Percentiles rank a stretch among this genome's conserved stretches.
Conservation (phyloP, 805 yeast genomes). For the Hermanozyma aechmeae region DNA sequence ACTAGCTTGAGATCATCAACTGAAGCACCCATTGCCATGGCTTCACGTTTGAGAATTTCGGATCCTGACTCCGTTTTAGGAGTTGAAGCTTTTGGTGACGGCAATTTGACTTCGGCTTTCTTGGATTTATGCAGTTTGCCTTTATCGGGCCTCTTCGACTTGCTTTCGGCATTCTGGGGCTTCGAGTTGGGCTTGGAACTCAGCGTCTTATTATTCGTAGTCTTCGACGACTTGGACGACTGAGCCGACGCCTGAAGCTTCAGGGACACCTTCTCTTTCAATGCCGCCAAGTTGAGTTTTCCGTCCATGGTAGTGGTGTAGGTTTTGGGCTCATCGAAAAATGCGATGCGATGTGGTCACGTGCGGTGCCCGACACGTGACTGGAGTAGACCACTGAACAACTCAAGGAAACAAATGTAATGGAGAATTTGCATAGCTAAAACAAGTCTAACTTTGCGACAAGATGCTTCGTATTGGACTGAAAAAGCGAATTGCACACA, state of each 20-base stretch:
- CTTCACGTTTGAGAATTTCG: constrained; percentile 58
- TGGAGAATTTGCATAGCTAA: too few species aligned
- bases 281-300: constrained; percentile 41
- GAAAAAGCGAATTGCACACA: too few species aligned
- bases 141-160: background rate
- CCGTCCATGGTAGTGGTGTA: constrained; percentile 27
- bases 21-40: constrained; percentile 75
- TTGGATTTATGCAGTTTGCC: constrained; percentile 1
- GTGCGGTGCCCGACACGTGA: background rate
- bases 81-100: background rate
- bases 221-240: too few species aligned
- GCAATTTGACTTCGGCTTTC: constrained; percentile 1
- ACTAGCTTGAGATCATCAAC: constrained; percentile 70
- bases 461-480: too few species aligned
- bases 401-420: background rate
- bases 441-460: too few species aligned
- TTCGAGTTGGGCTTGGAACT: background rate
- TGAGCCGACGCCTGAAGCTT: too few species aligned
- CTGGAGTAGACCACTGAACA: background rate
- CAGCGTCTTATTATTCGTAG: background rate
- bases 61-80: constrained; percentile 5
- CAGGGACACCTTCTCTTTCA: constrained; percentile 55
- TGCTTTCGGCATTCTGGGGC: background rate
- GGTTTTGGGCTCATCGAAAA: background rate
- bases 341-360: background rate